A percentile compares a stretch with the other conserved stretches of the same genome.
These are phyloP conservation scores for Trematosphaeria pertusa DNA, from an alignment of 2,329 filamentous ascomycete genomes.

Conservation along the genomic window DNA sequence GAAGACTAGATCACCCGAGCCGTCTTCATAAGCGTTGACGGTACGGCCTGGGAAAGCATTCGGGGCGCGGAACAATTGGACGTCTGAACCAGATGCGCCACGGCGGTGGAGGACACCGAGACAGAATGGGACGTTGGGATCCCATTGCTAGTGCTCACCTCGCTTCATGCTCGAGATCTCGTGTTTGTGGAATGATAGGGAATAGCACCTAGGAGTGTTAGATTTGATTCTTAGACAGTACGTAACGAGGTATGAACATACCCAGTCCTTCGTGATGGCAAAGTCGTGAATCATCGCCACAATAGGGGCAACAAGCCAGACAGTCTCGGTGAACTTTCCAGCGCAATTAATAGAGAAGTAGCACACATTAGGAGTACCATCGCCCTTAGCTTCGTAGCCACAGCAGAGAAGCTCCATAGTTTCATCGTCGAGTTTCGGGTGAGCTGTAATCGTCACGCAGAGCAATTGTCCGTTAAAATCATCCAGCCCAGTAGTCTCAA, in stretches of 20 bases:
- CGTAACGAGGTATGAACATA: constrained; percentile 3
- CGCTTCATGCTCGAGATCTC: constrained; percentile 48
- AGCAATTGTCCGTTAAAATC: constrained; percentile 19
- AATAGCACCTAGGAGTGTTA: constrained; percentile 40
- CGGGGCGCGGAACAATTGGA: constrained; percentile 46
- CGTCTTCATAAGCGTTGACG: constrained; percentile 39
- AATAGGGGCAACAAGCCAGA: constrained; percentile 47
- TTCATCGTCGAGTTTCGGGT: constrained; percentile 24
- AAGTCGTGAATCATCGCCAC: constrained; percentile 54
- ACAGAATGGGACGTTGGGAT: constrained; percentile 38
- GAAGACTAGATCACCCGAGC: constrained; percentile 36
- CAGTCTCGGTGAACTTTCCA: constrained; percentile 39
- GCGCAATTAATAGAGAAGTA: constrained; percentile 40
- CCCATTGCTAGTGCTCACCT: constrained; percentile 52
- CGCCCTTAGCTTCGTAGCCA: constrained; percentile 49
- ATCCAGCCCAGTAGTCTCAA: constrained; percentile 18
- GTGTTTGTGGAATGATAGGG: constrained; percentile 42
- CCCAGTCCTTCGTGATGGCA: constrained; percentile 50
- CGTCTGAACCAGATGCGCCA: constrained; percentile 13
- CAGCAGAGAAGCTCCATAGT: constrained; percentile 22
- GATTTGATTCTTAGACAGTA: background rate
- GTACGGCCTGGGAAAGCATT: constrained; percentile 48
- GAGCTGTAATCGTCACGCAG: constrained; percentile 26
- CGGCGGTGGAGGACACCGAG: constrained; percentile 33
- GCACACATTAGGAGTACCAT: constrained; percentile 49